Base-by-base conservation (phyloP, 306 rosid genomes). In the Acacia crassicarpa region DNA sequence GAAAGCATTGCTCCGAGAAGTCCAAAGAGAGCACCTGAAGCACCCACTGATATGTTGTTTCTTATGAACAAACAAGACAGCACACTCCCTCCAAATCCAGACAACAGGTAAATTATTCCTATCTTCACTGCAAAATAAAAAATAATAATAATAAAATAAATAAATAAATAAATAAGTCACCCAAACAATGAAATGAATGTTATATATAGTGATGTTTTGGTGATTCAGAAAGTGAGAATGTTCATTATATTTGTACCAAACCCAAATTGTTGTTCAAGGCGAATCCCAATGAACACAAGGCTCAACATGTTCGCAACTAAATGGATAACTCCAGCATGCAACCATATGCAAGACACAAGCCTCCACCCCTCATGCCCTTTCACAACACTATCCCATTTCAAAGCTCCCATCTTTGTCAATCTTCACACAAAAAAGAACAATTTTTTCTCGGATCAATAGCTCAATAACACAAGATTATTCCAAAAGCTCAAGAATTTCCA, bases 1-100 rank as follows among this genome's bases (percentile, higher is more conserved):
- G 99, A 91, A 10, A 95, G 87, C 98, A 93, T 95, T 84, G 97
- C 97, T 81, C 98, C 98, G 72, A 93, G 98, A 72, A 95, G 94
- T 75, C 98, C 98, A 67, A 93, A 91, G n/a, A 93, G 92, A 23
- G 97, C 93, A 72, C 99, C 97, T 32, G 99, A 95, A 76, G 99
- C 97, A 58, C 99, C 99, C 22, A 95, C 98, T 3, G 98, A 93
- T 27, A 91, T 90, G 83, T 63, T 86, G 76, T 88, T 81, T 82
- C 80, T 85, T 8, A 93, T 84, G 49, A 93, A 95, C 22, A 93
- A 76, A 6, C 80, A 54, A 1, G 99, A 95, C 41, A 95, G 79
- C 17, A 91, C 85, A 78, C 94, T 89, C 32, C 97, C 98, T 2
- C 94, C 92, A 65, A 95, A 91, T 56, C 99, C 97, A 40, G 95